These are phyloP conservation scores for Phytophthora europaea DNA, from an alignment of 352 stramenopile genomes.

Conservation along the genomic window DNA sequence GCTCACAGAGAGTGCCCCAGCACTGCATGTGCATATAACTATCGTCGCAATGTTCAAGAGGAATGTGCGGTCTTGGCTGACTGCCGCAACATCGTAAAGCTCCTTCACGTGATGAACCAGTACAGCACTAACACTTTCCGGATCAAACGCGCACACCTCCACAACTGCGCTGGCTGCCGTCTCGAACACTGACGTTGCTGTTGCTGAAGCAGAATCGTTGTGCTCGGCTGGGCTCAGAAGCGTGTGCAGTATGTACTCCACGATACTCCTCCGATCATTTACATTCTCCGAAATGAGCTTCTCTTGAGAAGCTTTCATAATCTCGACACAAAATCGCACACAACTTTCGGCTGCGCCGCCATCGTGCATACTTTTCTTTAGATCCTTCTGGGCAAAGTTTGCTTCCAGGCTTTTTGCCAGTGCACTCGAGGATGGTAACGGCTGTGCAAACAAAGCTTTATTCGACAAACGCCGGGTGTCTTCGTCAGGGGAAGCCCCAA, in stretches of 20 bases:
- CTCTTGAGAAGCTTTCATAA: constrained; percentile 42
- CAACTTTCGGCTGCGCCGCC: constrained; percentile 52
- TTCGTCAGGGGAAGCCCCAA: constrained; percentile 50
- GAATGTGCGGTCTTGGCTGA: constrained; percentile 45
- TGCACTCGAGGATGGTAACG: constrained; percentile 45
- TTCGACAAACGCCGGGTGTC: constrained; percentile 46
- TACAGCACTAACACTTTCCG: constrained; percentile 35
- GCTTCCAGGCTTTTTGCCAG: constrained; percentile 41
- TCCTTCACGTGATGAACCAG: constrained; percentile 30
- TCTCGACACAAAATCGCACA: constrained; percentile 61
- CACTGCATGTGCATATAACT: constrained; percentile 34
- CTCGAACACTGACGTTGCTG: constrained; percentile 38
- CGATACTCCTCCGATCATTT: constrained; percentile 40
- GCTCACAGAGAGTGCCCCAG: constrained; percentile 19
- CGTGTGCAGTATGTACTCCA: constrained; percentile 65
- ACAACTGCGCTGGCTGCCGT: constrained; percentile 48
- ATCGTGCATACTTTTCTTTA: constrained; percentile 56
- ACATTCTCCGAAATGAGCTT: constrained; percentile 24
- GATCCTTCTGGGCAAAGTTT: constrained; percentile 39
- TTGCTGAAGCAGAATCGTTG: neutral
- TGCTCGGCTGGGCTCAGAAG: constrained; percentile 38
- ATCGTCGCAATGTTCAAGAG: constrained; percentile 50
- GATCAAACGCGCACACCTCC: constrained; percentile 44
- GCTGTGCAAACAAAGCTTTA: constrained; percentile 58
- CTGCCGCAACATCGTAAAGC: constrained; percentile 32